Base-by-base conservation (phyloP, 768 basidiomycete species). In the Hirschioporus abietinus region DNA sequence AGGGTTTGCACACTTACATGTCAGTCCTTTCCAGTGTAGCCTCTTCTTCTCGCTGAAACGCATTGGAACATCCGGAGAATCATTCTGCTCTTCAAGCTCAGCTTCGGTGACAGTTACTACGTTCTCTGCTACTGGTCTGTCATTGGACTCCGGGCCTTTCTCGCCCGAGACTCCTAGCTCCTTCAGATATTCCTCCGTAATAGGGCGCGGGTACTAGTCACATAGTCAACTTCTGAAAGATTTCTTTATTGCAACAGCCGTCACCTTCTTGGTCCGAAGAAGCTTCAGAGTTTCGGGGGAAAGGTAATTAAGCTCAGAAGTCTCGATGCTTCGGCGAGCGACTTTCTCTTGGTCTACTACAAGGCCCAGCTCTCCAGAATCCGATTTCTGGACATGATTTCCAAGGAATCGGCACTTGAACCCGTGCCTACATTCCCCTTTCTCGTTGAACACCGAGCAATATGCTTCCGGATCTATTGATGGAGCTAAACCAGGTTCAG, bases 351-450 rank as follows among this genome's bases (percentile, higher is more conserved):
- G 84, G 70, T 93, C 86, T 7, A 78, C 77, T 0, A 82, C 67
- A 0, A 90, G 72, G 26, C 75, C 75, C 18, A 85, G 70, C 1
- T 76, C 69, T 1, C 85, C 87, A 17, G 79, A 76, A 18, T 81
- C 81, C 35, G 82, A 79, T 36, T 78, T 76, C 20, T 73, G 77
- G 12, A 90, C 78, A 75, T 99, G 96, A 2, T 85, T 88, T 15
- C 90, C 89, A 6, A 97, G 83, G 77, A 91, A 97, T 1, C 97
- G 87, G 74, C 97, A 99, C 75, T 95, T 93, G 76, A 92, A 88
- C 12, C 95, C 97, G 71, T 85, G 87, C 64, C 86, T 85, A 78
- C 95, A 97, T 69, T 87, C 84, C 1, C 94, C 95, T 20, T 82
- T 81, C 69, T 86, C 85, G 18, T 79, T 76, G 71, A 85, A 92